Conservation (phyloP, 2,329 filamentous ascomycete genomes). For the Cytospora piceicola region DNA sequence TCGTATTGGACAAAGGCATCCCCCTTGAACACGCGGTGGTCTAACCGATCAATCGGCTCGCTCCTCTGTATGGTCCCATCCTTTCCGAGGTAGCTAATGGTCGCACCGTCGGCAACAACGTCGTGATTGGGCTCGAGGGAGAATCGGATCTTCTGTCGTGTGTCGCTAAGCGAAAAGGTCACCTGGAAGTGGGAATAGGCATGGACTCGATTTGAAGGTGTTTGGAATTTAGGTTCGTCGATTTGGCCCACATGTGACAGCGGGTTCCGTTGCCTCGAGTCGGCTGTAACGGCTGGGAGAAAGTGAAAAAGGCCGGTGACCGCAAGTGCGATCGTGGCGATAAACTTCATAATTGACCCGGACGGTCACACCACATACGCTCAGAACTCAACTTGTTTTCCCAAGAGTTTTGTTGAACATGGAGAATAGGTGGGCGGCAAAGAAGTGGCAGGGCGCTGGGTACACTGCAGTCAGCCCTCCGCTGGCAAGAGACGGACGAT, state of each 20-base stretch:
- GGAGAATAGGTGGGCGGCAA: neutral
- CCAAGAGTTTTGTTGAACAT: constrained; percentile 6
- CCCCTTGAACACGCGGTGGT: constrained; percentile 85
- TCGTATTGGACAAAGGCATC: constrained; percentile 69
- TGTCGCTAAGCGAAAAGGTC: constrained; percentile 73
- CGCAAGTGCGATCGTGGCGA: constrained; percentile 24
- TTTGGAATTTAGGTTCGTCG: constrained; percentile 69
- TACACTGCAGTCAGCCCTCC: neutral
- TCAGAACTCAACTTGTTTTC: constrained; percentile 6
- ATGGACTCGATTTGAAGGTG: constrained; percentile 74
- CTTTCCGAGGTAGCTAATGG: constrained; percentile 70
- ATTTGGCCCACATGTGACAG: constrained; percentile 74
- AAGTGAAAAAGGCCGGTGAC: constrained; percentile 36
- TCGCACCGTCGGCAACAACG: constrained; percentile 76
- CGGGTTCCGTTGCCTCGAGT: constrained; percentile 76
- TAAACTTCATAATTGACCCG: constrained; percentile 25
- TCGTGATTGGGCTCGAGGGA: constrained; percentile 89
- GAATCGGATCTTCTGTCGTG: constrained; percentile 73
- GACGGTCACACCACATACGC: constrained; percentile 3
- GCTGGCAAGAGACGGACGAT: no score
- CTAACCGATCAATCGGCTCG: constrained; percentile 72
- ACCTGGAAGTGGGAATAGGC: constrained; percentile 84
- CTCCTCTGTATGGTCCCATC: constrained; percentile 70
- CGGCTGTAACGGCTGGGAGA: constrained; percentile 50
- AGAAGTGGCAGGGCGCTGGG: neutral